Evolutionary conservation across 176 grass and related monocot species (phyloP), one percentile per base, ranked within the genome.

Genomic region (Musa beccarii): DNA sequence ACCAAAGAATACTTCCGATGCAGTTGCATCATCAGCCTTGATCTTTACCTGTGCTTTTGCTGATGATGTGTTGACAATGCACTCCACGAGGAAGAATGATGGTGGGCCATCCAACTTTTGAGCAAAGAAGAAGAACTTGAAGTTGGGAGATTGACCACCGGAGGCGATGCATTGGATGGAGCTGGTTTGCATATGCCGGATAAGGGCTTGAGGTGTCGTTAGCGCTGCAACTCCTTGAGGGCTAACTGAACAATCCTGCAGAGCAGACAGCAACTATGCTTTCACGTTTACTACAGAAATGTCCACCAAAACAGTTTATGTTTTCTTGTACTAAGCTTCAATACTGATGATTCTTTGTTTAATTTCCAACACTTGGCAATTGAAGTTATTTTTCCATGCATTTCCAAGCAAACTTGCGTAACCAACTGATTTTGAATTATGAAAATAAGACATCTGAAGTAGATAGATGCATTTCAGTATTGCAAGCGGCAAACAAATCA

Each of bases 61-160:
- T 50, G 91, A 95, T 69, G 91, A 86, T 26, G 96, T 89, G 79
- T 92, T 99, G 68, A 99, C 59, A 56, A 99, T 89, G 59, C 91
- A 99, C 75, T 99, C 96, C 51, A 99, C 89, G 72, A 99, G 87
- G 75, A 95, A 95, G 86, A 95, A 92, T 22, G 79, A 73, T 68
- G 86, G 49, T 23, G 83, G 76, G 34, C 78, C 88, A 57, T 95
- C 96, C n/a, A 50, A 34, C 79, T 86, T 92, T 70, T 99, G 96
- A 26, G 91, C 96, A 54, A 92, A 99, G 83, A 99, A 94, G 76
- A 92, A 95, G 83, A 92, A 99, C 81, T 99, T 99, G 81, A 95
- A 99, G 68, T 92, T 99, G 73, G 96, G 91, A 53, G 86, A 83
- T 78, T 95, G 96, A 69, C 96, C 96, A 63, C 96, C 96, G 34